Percentiles rank a stretch among this genome's conserved stretches.
These are phyloP conservation scores for Pogostemon cablin DNA, from an alignment of 257 asterid genomes.

Conservation along the genomic window DNA sequence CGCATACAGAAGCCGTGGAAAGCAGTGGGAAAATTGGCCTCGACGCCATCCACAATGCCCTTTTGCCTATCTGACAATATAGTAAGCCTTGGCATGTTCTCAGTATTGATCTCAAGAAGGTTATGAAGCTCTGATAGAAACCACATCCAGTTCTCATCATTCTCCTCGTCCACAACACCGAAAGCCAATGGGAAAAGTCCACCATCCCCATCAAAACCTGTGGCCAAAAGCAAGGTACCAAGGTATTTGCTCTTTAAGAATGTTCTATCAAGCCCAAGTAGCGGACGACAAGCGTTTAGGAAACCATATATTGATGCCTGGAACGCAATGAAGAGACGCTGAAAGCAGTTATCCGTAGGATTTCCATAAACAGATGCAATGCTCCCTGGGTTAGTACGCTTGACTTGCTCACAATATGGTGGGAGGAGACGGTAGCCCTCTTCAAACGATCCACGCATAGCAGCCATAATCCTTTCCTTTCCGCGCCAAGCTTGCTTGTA, in stretches of 20 bases:
- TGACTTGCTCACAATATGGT: slow-evolving; percentile 84
- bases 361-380: slow-evolving; percentile 81
- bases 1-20: slow-evolving; percentile 96
- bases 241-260: slow-evolving; percentile 83
- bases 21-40: slow-evolving; percentile 89
- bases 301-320: slow-evolving; percentile 91
- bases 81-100: slow-evolving; percentile 95
- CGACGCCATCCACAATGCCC: slow-evolving; percentile 84
- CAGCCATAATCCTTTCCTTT: slow-evolving; percentile 91
- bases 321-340: slow-evolving; percentile 83
- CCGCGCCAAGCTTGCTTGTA: slow-evolving; percentile 99
- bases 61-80: slow-evolving; percentile 87
- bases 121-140: slow-evolving; percentile 90
- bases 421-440: slow-evolving; percentile 96
- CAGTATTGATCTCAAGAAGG: slow-evolving; percentile 84
- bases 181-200: slow-evolving; percentile 90
- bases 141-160: slow-evolving; percentile 97
- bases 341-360: slow-evolving; percentile 74
- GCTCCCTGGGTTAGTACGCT: slow-evolving; percentile 87
- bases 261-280: slow-evolving; percentile 90
- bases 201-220: slow-evolving; percentile 95
- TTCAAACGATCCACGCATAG: slow-evolving; percentile 94
- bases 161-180: slow-evolving; percentile 95
- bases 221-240: slow-evolving; percentile 88
- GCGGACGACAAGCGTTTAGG: slow-evolving; percentile 89